phyloP scores from a whole-genome alignment of 192 early-diverging fungal species.

The Podila verticillata region DNA sequence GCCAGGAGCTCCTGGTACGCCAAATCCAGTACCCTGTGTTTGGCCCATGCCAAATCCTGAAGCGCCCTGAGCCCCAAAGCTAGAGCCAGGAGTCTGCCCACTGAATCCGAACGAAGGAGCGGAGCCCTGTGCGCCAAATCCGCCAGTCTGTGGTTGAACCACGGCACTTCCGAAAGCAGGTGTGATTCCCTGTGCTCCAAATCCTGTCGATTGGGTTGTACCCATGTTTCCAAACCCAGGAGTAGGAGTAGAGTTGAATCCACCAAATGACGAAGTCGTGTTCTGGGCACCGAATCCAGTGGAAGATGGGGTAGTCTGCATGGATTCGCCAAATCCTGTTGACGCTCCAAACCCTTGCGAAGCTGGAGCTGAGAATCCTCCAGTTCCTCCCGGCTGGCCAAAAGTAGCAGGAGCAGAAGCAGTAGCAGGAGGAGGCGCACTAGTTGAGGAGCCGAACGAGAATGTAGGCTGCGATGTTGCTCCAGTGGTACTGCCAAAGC shows the following conservation, averaged over 20 bases:
- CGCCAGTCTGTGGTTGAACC: neutral
- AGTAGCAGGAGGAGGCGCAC: too few species aligned
- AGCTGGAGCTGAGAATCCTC: too few species aligned
- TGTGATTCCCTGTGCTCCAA: neutral
- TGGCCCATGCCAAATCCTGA: conserved; percentile 1
- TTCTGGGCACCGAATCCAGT: neutral
- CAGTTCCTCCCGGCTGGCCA: too few species aligned
- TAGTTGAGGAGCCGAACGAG: too few species aligned
- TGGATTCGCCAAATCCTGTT: too few species aligned
- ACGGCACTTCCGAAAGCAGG: neutral
- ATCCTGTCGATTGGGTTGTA: conserved; percentile 3
- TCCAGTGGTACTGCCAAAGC: too few species aligned
- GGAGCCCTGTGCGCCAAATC: conserved; percentile 2
- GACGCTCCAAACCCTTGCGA: too few species aligned
- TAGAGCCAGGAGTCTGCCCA: neutral
- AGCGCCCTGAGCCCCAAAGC: conserved; percentile 12
- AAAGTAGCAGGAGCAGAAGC: too few species aligned
- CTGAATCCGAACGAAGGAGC: neutral
- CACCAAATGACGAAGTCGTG: conserved; percentile 6
- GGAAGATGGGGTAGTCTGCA: too few species aligned
- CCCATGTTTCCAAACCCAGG: neutral
- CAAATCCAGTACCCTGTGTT: conserved; percentile 1
- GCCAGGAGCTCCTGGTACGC: conserved; percentile 4
- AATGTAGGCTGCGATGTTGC: too few species aligned
- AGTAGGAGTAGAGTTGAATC: conserved; percentile 11